Percentiles rank a stretch among this genome's conserved stretches.
Conservation (phyloP, 2,329 filamentous ascomycete genomes). For the Pyrenophora tritici-repentis region DNA sequence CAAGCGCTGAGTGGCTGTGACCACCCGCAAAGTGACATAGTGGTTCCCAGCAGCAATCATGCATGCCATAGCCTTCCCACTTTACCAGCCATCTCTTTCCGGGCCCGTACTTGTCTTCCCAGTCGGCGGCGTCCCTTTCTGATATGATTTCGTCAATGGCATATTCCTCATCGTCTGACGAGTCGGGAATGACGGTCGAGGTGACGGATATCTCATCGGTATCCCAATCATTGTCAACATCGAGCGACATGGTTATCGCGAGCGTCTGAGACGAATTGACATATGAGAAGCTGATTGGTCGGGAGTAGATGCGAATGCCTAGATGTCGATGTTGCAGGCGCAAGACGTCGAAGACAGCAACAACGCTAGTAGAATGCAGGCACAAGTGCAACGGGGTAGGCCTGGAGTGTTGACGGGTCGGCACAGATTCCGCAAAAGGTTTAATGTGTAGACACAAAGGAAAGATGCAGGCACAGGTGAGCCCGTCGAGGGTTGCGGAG, state of each 20-base stretch:
- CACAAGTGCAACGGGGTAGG: no score
- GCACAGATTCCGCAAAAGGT: no score
- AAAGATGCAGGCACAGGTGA: neutral
- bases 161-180: conserved; percentile 11
- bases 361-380: no score
- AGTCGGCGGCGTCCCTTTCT: conserved; percentile 52
- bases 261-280: neutral
- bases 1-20: conserved; percentile 10
- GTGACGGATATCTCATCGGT: conserved; percentile 62
- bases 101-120: conserved; percentile 29
- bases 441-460: neutral
- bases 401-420: no score
- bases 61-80: conserved; percentile 65
- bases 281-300: conserved; percentile 20
- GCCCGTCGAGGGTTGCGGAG: neutral
- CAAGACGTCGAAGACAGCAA: neutral
- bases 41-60: conserved; percentile 18
- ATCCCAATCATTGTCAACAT: conserved; percentile 22
- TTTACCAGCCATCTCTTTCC: conserved; percentile 61
- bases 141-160: conserved; percentile 31
- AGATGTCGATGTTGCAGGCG: no score
- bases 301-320: neutral
- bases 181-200: conserved; percentile 52
- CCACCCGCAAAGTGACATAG: no score
- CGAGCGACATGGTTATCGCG: conserved; percentile 10